A percentile compares a stretch with the other conserved stretches of the same genome.
Evolutionary conservation across 2,329 filamentous ascomycete genomes (phyloP).

Genomic region (Ceratocystis huliohia): DNA sequence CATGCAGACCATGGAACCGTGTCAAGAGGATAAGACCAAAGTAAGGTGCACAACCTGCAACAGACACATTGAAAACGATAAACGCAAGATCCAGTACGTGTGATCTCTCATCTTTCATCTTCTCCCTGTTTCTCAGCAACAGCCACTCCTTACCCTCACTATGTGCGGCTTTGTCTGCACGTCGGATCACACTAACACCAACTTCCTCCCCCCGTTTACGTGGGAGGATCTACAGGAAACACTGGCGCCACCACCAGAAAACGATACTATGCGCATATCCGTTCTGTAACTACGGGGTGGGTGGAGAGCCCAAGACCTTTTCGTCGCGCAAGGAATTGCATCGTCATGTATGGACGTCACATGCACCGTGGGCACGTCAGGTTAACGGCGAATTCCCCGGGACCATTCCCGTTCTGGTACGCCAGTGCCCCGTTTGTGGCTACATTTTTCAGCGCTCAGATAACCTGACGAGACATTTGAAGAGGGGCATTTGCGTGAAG

Average conservation of each 20-base stretch:
- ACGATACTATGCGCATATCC: background rate
- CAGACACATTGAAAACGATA: background rate
- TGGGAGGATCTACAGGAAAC: background rate
- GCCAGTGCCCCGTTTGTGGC: background rate
- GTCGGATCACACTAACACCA: background rate
- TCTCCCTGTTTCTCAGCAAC: background rate
- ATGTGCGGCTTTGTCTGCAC: background rate
- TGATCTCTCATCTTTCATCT: background rate
- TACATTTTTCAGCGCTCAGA: background rate
- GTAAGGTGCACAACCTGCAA: background rate
- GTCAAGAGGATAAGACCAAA: background rate
- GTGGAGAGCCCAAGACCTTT: background rate
- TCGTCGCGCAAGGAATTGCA: background rate
- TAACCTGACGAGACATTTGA: background rate
- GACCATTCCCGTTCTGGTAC: background rate
- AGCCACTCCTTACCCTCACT: background rate
- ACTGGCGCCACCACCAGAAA: background rate
- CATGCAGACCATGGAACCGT: background rate
- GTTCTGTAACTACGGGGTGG: background rate
- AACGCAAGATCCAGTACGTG: background rate
- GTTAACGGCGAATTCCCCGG: background rate
- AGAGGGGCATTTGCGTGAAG: background rate
- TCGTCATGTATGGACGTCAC: background rate
- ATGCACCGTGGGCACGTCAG: background rate
- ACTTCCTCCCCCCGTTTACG: background rate